Base-by-base conservation (phyloP, 352 stramenopile genomes). In the Phytophthora sp. region DNA sequence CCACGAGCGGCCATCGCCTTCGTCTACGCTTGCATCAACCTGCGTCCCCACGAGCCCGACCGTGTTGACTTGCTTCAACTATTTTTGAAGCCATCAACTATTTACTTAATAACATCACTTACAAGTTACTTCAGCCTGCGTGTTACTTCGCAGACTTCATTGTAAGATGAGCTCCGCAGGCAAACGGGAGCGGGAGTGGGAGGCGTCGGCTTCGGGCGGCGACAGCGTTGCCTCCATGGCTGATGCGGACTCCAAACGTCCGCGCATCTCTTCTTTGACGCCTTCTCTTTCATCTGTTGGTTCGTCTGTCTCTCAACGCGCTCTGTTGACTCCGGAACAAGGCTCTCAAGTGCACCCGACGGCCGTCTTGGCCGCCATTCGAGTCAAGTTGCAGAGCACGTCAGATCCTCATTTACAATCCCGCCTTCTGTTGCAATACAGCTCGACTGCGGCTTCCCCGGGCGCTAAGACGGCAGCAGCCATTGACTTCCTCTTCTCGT, bases 401-500 rank as follows among this genome's bases (percentile, higher is more conserved):
- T 65, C 51, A 1, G 82, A 91, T 49, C 65, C 77, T 2, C 82
- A 91, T 71, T 65, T 93, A 41, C 84, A 93, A 46, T 79, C 77
- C 20, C 72, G 74, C 60, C 70, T 93, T 44, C 64, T 93, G 47
- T 47, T 89, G 27, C 69, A 85, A 51, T 89, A 80, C 63, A 90
- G 79, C 55, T 47, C 73, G 13, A 57, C 55, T 26, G 82, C 84
- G 1, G 68, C 79, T 26, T 79, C 77, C 7, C 79, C 79, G 8
- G 64, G 63, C 0, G 80, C 78, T 26, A 57, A 73, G 44, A 89
- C 82, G 11, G 75, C 85, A 44, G 71, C 70, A 1, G 82, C 80
- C 9, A 93, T 93, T 61, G 84, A 93, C 63, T 93, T 91, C 56
- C 64, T 93, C 47, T 93, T 93, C 62, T 83, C 84, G 27, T 93